Conservation (phyloP, 257 asterid genomes). For the Echites panduratus region DNA sequence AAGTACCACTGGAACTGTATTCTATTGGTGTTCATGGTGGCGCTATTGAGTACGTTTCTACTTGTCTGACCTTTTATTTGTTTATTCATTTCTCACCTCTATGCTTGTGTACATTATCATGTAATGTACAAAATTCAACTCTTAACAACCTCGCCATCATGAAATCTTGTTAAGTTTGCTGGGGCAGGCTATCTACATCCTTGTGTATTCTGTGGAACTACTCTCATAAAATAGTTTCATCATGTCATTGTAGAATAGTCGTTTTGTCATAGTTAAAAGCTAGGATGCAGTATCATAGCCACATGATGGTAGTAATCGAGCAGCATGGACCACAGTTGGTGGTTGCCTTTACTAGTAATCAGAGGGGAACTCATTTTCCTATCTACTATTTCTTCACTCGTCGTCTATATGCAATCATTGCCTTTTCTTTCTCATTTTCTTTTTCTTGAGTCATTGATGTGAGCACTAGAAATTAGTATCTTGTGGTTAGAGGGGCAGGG, state of each 20-base stretch:
- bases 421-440: neutral
- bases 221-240: neutral
- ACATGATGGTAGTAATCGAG: constrained; percentile 3
- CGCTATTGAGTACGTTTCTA: constrained; percentile 70
- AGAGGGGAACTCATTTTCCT: neutral
- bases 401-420: neutral
- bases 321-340: neutral
- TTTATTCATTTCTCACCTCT: neutral
- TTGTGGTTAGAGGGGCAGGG: neutral
- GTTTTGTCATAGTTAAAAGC: too few species aligned
- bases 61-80: neutral
- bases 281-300: neutral
- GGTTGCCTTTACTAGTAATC: neutral
- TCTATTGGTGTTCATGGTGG: constrained; percentile 97
- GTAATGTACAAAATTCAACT: neutral
- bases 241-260: neutral
- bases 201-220: neutral
- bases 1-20: constrained; percentile 77
- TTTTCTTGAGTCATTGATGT: neutral
- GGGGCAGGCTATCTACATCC: neutral
- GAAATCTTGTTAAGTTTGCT: neutral
- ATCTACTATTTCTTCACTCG: neutral
- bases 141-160: neutral
- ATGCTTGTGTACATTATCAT: neutral
- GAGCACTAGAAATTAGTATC: neutral